A percentile compares a stretch with the other conserved stretches of the same genome.
These are phyloP conservation scores for Pseudognaphalium luteoalbum DNA, from an alignment of 129 eudicot species.

Conservation along the genomic window DNA sequence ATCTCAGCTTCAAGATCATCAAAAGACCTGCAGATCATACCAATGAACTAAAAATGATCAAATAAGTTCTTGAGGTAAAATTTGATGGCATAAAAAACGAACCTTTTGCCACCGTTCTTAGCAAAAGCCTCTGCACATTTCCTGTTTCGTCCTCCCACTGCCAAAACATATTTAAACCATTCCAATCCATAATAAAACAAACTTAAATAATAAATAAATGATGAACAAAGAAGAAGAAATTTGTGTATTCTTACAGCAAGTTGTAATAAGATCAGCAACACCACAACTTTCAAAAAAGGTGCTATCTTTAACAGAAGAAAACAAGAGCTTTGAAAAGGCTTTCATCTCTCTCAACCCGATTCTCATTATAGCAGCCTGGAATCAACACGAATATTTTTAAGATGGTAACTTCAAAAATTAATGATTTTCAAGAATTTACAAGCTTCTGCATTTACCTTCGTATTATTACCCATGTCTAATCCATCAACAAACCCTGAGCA, in stretches of 20 bases:
- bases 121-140: constrained; percentile 98
- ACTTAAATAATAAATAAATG: neutral
- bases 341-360: constrained; percentile 97
- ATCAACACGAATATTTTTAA: constrained; percentile 27
- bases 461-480: constrained; percentile 95
- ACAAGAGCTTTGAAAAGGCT: constrained; percentile 90
- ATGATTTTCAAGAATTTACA: neutral
- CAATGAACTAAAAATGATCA: constrained; percentile 17
- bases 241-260: constrained; percentile 69
- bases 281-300: constrained; percentile 99
- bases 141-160: constrained; percentile 99
- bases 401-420: neutral
- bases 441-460: constrained; percentile 61
- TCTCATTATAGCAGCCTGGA: constrained; percentile 98
- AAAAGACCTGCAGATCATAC: constrained; percentile 58
- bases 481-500: constrained; percentile 94
- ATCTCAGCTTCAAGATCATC: constrained; percentile 99
- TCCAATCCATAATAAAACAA: neutral
- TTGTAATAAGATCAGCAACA: constrained; percentile 95
- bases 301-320: constrained; percentile 83
- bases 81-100: neutral
- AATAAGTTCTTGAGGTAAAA: neutral
- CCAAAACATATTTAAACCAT: constrained; percentile 14
- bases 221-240: neutral
- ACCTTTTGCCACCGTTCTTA: constrained; percentile 86